Conservation (phyloP, 805 yeast genomes). For the Suhomyces kilbournensis region DNA sequence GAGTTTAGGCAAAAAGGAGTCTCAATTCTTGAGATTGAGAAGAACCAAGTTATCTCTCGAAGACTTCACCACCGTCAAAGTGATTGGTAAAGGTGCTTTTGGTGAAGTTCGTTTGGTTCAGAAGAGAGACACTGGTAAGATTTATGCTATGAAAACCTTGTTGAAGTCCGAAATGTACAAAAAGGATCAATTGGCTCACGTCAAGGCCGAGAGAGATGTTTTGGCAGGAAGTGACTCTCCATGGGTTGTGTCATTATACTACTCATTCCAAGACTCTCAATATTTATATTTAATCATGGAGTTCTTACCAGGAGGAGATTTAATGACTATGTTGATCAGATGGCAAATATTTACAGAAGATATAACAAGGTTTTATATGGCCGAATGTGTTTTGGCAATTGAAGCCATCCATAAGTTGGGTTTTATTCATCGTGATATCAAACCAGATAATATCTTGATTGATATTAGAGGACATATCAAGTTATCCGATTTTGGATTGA, state of each 20-base stretch:
- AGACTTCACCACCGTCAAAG: conserved; percentile 86
- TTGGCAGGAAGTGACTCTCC: conserved; percentile 86
- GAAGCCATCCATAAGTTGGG: conserved; percentile 93
- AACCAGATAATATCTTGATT: conserved; percentile 91
- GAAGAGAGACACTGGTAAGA: conserved; percentile 86
- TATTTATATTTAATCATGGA: conserved; percentile 45
- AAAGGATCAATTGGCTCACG: conserved; percentile 92
- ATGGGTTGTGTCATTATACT: conserved; percentile 82
- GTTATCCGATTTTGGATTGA: conserved; percentile 72
- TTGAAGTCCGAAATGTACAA: conserved; percentile 90
- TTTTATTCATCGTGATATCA: conserved; percentile 94
- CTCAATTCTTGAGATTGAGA: conserved; percentile 78
- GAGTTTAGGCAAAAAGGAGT: conserved; percentile 82
- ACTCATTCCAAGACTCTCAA: conserved; percentile 76
- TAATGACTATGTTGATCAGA: conserved; percentile 93
- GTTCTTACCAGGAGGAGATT: conserved; percentile 72
- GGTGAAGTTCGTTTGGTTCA: conserved; percentile 96
- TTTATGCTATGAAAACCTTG: conserved; percentile 91
- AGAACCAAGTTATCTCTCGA: conserved; percentile 80
- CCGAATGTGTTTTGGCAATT: conserved; percentile 92
- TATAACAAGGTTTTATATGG: conserved; percentile 89
- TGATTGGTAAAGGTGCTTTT: conserved; percentile 94
- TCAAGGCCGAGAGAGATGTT: conserved; percentile 93
- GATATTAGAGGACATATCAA: conserved; percentile 74
- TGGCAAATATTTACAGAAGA: conserved; percentile 94